Conservation (phyloP, 768 basidiomycete species). For the Dioszegia hungarica region DNA sequence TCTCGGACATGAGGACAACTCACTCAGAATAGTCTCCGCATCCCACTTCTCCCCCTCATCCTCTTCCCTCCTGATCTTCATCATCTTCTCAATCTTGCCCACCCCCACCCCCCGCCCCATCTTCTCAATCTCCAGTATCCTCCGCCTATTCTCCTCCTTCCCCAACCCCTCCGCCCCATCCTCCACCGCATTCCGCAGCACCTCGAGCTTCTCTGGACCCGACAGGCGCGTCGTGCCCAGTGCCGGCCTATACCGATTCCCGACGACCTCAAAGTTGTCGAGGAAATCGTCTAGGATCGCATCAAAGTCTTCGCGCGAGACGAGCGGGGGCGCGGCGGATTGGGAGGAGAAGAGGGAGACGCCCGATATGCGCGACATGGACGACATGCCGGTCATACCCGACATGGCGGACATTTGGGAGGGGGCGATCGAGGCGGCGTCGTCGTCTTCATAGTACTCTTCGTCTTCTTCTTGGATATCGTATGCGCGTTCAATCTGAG, state of each 20-base stretch:
- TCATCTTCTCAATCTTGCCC: slow-evolving; percentile 50
- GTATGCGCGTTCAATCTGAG: slow-evolving; percentile 54
- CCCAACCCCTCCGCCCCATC: slow-evolving; percentile 51
- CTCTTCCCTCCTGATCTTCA: slow-evolving; percentile 53
- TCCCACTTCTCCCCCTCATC: slow-evolving; percentile 75
- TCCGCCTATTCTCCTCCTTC: slow-evolving; percentile 37
- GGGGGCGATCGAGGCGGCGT: slow-evolving; percentile 43
- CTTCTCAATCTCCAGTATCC: slow-evolving; percentile 50
- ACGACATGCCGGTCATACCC: slow-evolving; percentile 5
- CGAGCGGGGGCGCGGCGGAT: slow-evolving; percentile 21
- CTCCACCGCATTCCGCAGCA: slow-evolving; percentile 71
- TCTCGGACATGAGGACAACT: no score
- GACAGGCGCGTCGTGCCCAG: slow-evolving; percentile 62
- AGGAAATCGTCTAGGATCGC: slow-evolving; percentile 90
- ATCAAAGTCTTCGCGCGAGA: slow-evolving; percentile 77
- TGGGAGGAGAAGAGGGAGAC: slow-evolving; percentile 53
- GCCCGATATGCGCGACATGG: slow-evolving; percentile 58
- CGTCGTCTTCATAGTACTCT: slow-evolving; percentile 45
- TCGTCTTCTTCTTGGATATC: slow-evolving; percentile 56
- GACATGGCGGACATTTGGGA: slow-evolving; percentile 53
- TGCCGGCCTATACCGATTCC: slow-evolving; percentile 67
- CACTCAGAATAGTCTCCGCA: slow-evolving; percentile 90
- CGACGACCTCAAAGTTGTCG: slow-evolving; percentile 84
- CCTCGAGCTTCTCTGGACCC: slow-evolving; percentile 72
- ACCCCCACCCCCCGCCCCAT: slow-evolving; percentile 55